Evolutionary conservation across 1,284 basidiomycete genomes (phyloP).

Genomic region (Puccinia hordei): DNA sequence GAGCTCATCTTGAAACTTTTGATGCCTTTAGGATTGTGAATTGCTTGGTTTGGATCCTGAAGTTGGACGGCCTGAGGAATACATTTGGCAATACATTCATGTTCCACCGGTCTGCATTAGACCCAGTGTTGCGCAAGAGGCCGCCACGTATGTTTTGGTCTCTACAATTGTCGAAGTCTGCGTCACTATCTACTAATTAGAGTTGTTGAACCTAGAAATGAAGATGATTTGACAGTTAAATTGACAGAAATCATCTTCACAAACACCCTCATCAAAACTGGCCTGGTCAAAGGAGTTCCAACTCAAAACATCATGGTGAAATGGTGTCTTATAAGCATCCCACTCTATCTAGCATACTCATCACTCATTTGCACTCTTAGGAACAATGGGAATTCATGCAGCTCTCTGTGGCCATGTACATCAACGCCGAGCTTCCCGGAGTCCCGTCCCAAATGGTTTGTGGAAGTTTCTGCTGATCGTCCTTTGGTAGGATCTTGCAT

Average conservation of each 20-base stretch:
- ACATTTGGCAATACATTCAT: constrained; percentile 98
- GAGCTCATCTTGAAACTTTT: not conserved
- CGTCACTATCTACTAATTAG: not conserved
- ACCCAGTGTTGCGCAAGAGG: constrained; percentile 95
- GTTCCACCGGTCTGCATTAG: constrained; percentile 97
- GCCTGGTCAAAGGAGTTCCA: constrained; percentile 81
- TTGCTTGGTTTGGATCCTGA: constrained; percentile 85
- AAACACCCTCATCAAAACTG: constrained; percentile 88
- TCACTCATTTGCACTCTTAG: constrained; percentile 56
- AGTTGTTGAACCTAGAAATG: constrained; percentile 65
- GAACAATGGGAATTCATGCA: constrained; percentile 99
- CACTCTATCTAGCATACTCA: not conserved
- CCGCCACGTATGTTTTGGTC: constrained; percentile 64
- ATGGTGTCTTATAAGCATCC: not conserved
- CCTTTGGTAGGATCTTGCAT: not conserved
- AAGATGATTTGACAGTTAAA: constrained; percentile 97
- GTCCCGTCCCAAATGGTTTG: constrained; percentile 71
- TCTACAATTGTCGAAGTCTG: constrained; percentile 47
- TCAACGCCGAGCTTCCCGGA: constrained; percentile 96
- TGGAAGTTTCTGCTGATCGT: not conserved
- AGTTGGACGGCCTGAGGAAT: constrained; percentile 91
- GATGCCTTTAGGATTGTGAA: constrained; percentile 79
- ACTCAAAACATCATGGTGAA: constrained; percentile 84
- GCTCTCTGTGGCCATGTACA: constrained; percentile 92
- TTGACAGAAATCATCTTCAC: constrained; percentile 95